Evolutionary conservation across 495 filamentous ascomycete species (phyloP).

Genomic region (Diplogelasinospora grovesii): DNA sequence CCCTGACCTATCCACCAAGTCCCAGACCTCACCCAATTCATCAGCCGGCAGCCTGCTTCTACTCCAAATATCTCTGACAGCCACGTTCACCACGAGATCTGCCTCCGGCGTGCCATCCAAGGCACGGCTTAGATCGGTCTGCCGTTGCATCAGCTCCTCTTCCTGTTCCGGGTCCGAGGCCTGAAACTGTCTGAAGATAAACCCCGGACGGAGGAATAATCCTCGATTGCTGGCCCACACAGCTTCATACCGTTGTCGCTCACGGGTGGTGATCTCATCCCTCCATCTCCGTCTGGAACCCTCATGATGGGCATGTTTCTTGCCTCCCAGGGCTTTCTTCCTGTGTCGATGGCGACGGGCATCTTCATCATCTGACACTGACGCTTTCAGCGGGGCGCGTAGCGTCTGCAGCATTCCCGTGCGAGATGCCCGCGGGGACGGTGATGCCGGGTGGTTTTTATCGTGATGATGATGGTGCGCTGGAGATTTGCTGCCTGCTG

Average conservation of each 20-base stretch:
- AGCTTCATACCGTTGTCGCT: conserved; percentile 89
- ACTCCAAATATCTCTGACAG: conserved; percentile 81
- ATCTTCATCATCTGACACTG: conserved; percentile 53
- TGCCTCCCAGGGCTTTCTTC: conserved; percentile 28
- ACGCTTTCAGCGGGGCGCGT: conserved; percentile 49
- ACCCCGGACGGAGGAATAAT: conserved; percentile 27
- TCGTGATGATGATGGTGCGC: conserved; percentile 25
- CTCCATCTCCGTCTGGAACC: conserved; percentile 81
- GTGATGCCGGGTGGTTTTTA: too few relatives aligned
- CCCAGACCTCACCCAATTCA: conserved; percentile 75
- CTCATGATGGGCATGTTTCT: conserved; percentile 78
- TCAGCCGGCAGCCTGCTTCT: conserved; percentile 63
- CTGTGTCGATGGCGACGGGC: conserved; percentile 36
- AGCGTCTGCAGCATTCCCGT: conserved; percentile 63
- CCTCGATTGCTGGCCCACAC: conserved; percentile 94
- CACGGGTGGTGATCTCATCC: conserved; percentile 64
- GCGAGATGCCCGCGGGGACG: conserved; percentile 20
- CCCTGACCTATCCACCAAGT: conserved; percentile 64
- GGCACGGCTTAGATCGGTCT: conserved; percentile 11
- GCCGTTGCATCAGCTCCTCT: conserved; percentile 4
- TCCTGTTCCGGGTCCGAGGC: conserved; percentile 1
- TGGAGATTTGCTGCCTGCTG: conserved; percentile 47
- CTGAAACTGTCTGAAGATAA: conserved; percentile 7
- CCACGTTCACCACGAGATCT: conserved; percentile 65
- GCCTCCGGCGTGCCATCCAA: conserved; percentile 15